phyloP scores from a whole-genome alignment of 2,329 filamentous ascomycete species.

The Aspergillus hiratsukae region DNA sequence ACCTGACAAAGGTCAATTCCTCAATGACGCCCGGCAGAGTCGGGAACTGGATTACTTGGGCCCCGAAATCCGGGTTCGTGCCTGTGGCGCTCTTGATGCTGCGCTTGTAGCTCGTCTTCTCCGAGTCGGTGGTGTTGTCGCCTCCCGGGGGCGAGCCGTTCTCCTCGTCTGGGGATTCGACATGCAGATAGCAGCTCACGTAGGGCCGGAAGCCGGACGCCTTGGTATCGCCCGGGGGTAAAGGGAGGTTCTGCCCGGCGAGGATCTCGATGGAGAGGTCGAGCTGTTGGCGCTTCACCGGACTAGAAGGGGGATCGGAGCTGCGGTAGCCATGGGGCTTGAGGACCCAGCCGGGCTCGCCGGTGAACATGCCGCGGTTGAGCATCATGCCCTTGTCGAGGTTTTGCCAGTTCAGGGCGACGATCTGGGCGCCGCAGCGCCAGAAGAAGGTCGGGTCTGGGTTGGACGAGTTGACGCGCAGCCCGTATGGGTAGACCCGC shows the following conservation, averaged over 20 bases:
- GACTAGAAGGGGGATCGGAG: constrained; percentile 24
- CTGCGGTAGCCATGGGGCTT: constrained; percentile 72
- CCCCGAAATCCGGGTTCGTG: constrained; percentile 62
- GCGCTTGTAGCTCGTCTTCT: constrained; percentile 51
- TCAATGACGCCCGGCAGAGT: constrained; percentile 57
- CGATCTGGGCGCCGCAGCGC: constrained; percentile 84
- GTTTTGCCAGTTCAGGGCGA: constrained; percentile 90
- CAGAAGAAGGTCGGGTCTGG: constrained; percentile 80
- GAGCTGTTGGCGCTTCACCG: constrained; percentile 51
- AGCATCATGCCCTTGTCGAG: constrained; percentile 94
- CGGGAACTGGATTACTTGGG: constrained; percentile 56
- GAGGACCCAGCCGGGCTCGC: constrained; percentile 75
- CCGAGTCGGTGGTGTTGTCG: constrained; percentile 38
- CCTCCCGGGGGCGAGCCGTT: constrained; percentile 43
- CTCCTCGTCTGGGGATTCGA: constrained; percentile 60
- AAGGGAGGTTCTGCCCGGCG: constrained; percentile 70
- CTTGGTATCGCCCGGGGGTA: constrained; percentile 54
- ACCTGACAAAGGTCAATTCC: constrained; percentile 68
- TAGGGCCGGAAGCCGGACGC: constrained; percentile 64
- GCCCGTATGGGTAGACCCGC: constrained; percentile 80
- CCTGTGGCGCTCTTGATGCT: constrained; percentile 54
- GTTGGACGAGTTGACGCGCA: constrained; percentile 79
- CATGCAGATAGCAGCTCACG: constrained; percentile 75
- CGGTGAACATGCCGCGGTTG: constrained; percentile 86
- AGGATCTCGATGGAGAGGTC: constrained; percentile 68